Evolutionary conservation across 306 rosid species (phyloP).

Genomic region (Lablab purpureus): DNA sequence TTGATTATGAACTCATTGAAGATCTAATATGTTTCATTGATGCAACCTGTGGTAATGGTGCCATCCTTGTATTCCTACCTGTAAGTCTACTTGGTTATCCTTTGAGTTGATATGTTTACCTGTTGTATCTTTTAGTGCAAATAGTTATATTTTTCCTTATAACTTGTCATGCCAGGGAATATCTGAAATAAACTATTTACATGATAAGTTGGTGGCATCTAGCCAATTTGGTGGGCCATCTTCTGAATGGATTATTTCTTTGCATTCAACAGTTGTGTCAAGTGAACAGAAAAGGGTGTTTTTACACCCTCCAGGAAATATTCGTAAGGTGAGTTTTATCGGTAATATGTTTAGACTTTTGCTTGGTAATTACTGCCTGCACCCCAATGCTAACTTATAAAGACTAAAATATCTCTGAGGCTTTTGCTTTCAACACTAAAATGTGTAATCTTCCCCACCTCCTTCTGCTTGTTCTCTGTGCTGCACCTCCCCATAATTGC

Average conservation of each 20-base stretch:
- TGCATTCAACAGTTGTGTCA: conserved; percentile 85
- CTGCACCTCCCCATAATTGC: no score
- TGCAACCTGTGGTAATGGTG: conserved; percentile 77
- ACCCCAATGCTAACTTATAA: no score
- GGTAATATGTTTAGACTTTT: no score
- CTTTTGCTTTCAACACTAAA: no score
- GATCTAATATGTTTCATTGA: conserved; percentile 85
- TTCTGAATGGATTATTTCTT: conserved; percentile 93
- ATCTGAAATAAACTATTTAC: conserved; percentile 75
- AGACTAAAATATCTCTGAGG: no score
- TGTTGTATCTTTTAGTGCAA: conserved; percentile 13
- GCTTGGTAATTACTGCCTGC: no score
- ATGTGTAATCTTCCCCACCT: no score
- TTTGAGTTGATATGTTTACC: conserved; percentile 33
- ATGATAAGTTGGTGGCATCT: conserved; percentile 79
- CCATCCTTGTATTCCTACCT: conserved; percentile 95
- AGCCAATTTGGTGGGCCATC: conserved; percentile 88
- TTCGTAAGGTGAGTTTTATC: conserved; percentile 77
- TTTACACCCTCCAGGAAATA: conserved; percentile 76
- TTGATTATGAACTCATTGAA: conserved; percentile 94
- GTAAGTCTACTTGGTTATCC: conserved; percentile 59
- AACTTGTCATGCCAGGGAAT: conserved; percentile 67
- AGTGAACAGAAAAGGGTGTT: conserved; percentile 85
- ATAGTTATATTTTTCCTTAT: conserved; percentile 23
- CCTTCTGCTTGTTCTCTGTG: no score